Conservation (phyloP, 2,329 filamentous ascomycete species). For the Exophiala aquamarina region DNA sequence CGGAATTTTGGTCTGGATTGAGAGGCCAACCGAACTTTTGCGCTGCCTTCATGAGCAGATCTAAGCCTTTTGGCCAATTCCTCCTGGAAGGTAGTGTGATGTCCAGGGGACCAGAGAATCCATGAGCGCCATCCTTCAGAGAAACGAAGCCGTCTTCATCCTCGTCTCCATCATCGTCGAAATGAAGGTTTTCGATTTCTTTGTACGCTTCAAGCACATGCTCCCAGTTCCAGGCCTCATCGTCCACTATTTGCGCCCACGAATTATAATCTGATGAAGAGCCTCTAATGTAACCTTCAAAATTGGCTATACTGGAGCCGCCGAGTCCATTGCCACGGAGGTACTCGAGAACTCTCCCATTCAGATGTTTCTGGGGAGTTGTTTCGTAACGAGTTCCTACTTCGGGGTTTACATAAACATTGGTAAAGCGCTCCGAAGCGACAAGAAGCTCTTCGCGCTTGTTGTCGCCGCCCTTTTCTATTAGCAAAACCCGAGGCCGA, state of each 20-base stretch:
- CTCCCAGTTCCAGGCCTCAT: conserved; percentile 58
- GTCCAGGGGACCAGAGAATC: background rate
- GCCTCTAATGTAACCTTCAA: conserved; percentile 53
- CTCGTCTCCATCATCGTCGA: conserved; percentile 2
- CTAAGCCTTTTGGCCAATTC: conserved; percentile 2
- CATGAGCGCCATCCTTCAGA: background rate
- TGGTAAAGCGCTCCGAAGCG: conserved; percentile 56
- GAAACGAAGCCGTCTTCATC: conserved; percentile 6
- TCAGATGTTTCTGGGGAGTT: conserved; percentile 45
- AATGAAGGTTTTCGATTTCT: conserved; percentile 46
- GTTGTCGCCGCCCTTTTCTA: conserved; percentile 60
- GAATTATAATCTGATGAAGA: conserved; percentile 47
- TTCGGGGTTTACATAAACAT: conserved; percentile 45
- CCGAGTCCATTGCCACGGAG: conserved; percentile 53
- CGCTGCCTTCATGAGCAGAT: background rate
- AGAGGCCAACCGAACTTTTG: conserved; percentile 47
- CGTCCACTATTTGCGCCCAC: conserved; percentile 55
- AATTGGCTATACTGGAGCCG: conserved; percentile 56
- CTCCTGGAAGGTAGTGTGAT: conserved; percentile 4
- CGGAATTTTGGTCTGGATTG: conserved; percentile 60
- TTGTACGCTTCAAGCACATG: conserved; percentile 52
- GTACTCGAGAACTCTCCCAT: conserved; percentile 49
- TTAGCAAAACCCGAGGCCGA: conserved; percentile 55
- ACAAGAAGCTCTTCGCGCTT: conserved; percentile 49
- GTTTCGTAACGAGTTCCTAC: conserved; percentile 54